Base-by-base conservation (phyloP, 371 early-diverging fungal species). In the Entomophthora muscae region DNA sequence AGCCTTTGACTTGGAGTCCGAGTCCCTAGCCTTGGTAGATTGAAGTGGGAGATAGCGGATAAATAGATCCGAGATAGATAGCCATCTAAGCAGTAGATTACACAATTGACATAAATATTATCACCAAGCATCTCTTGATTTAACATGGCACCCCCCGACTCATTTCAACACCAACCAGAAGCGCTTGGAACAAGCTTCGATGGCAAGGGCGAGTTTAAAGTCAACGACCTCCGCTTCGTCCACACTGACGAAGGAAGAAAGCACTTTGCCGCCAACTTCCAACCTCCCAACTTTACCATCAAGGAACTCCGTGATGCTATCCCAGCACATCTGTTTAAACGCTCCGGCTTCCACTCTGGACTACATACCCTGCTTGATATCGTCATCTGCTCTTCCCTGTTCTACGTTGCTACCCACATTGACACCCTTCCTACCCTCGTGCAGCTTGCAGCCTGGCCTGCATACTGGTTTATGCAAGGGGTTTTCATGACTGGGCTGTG, bases 281-380 rank as follows among this genome's bases (percentile, higher is more conserved):
- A 51, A 24, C 69, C 69, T 12, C 84, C 86, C n/a, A 75, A 76
- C 29, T 85, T 90, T 69, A 84, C 88, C 32, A 76, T 92, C 75
- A 91, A 91, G 74, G 86, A 90, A 70, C 75, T 93, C 62, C 86
- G 91, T 65, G 87, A 86, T 65, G 76, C 78, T 65, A 82, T 93
- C 33, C 93, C 93, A 27, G 80, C 86, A 53, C 88, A 91, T 68
- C 88, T 86, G 74, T 93, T 91, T 70, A 76, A 88, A 71, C 82
- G 90, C 65, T 77, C 82, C 64, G 79, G 84, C 3, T 67, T 88
- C 57, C 73, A 75, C 65, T 88, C 89, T 12, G 78, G 86, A 66
- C 67, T 72, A 64, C 84, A 88, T 75, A 78, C 88, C 3, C 69
- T 77, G 55, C 77, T 80, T 58, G 93, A 93, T 67, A 64, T 88